Base-by-base conservation (phyloP, 2,329 filamentous ascomycete species). In the Neofusicoccum sp. region DNA sequence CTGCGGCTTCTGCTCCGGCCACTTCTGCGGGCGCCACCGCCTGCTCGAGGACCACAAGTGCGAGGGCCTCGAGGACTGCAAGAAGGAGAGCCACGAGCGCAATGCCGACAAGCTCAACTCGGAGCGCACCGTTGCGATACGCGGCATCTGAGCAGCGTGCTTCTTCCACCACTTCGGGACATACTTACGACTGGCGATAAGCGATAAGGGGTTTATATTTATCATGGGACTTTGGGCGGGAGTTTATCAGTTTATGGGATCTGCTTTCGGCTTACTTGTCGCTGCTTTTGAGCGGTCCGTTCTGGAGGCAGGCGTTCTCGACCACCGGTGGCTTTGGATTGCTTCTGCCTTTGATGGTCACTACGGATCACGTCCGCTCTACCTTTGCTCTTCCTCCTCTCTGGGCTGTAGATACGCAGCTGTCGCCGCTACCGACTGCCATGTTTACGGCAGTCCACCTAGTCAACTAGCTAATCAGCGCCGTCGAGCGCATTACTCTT, bases 31-130 rank as follows among this genome's bases (percentile, higher is more conserved):
- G 71, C 96, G 93, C 82, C 95, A 99, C 80, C 86, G 95, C 63
- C 85, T 98, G 80, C 80, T 98, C 67, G 95, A 99, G 79, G 91
- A 94, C 71, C 95, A 99, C 81, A 92, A 92, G 80, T 99, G 95
- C 81, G 87, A 86, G 67, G 93, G 93, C 44, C 83, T 99, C 63
- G 95, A 98, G 83, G 91, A 97, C 80, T 97, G 94, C 85, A 97
- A 97, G 85, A 95, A 96, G 83, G 93, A 97, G 78, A 94, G 92
- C 52, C 92, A 97, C 79, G 92, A 96, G 77, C 88, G 93, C 69
- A 99, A 99, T 77, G 91, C 92, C 64, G 90, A 93, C 68, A 93
- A 96, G 81, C 83, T 99, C 74, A 92, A 97, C 79, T 87, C 89
- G 64, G 94, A 99, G 84, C 86, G 94, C 74, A 99, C 95, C 50